Conservation (phyloP, 2,329 filamentous ascomycete species). For the Huntiella abstrusa region DNA sequence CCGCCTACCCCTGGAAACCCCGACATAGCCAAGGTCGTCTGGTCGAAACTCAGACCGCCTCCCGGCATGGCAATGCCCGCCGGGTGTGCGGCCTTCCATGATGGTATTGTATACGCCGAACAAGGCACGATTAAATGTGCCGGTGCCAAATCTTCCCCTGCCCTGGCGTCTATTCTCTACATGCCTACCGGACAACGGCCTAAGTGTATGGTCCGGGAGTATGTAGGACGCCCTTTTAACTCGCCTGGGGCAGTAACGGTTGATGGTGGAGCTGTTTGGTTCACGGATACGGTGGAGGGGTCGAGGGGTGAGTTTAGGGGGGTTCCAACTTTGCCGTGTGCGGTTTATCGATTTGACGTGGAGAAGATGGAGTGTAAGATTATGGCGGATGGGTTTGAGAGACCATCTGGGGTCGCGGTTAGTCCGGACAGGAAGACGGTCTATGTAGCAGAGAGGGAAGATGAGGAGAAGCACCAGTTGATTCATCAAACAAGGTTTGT, state of each 20-base stretch:
- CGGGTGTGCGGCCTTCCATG: conserved; percentile 22
- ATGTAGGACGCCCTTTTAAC: conserved; percentile 27
- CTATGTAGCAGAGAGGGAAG: conserved; percentile 25
- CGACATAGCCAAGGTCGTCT: conserved; percentile 18
- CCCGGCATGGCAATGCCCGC: conserved; percentile 26
- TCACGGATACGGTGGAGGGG: conserved; percentile 31
- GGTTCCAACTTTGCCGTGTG: conserved; percentile 23
- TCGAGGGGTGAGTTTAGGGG: conserved; percentile 27
- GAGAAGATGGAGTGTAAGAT: conserved; percentile 21
- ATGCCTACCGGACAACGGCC: conserved; percentile 18
- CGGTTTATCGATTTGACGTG: conserved; percentile 29
- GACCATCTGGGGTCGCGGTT: conserved; percentile 28
- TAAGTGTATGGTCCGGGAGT: conserved; percentile 21
- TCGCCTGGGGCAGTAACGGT: conserved; percentile 30
- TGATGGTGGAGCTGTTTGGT: conserved; percentile 27
- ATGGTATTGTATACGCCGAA: conserved; percentile 24
- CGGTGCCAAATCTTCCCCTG: not conserved
- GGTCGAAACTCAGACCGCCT: conserved; percentile 25
- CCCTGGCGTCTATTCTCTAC: conserved; percentile 16
- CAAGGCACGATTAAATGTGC: conserved; percentile 17
- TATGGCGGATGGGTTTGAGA: conserved; percentile 28
- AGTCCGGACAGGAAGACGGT: conserved; percentile 25
- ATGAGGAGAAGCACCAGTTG: not conserved
- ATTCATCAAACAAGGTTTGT: not conserved
- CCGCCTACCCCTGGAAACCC: conserved; percentile 14